A percentile compares a stretch with the other conserved stretches of the same genome.
phyloP scores from a whole-genome alignment of 2,329 filamentous ascomycete species.

The Diaporthe aspalathi region DNA sequence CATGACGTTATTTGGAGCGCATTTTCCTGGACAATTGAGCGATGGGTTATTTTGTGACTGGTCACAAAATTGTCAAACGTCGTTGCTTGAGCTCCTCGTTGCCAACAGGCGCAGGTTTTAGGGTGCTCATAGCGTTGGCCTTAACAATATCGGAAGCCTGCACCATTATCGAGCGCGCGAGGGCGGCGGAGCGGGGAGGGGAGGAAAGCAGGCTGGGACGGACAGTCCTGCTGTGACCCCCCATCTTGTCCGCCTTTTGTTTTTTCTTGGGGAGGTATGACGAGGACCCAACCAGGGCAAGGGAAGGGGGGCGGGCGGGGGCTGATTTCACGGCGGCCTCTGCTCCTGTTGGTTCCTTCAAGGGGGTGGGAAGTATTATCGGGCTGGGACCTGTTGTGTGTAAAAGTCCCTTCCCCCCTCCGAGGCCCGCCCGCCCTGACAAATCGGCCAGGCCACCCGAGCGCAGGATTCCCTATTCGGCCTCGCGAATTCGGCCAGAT shows the following conservation, averaged over 20 bases:
- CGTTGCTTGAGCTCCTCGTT: background rate
- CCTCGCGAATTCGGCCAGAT: constrained; percentile 15
- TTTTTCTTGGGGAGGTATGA: too few species aligned
- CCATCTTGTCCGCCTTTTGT: background rate
- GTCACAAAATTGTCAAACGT: background rate
- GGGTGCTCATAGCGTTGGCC: background rate
- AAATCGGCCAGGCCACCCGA: constrained; percentile 1
- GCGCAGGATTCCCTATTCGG: background rate
- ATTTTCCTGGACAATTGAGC: background rate
- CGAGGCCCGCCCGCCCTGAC: constrained; percentile 12
- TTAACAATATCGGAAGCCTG: too few species aligned
- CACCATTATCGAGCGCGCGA: background rate
- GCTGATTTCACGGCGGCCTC: too few species aligned
- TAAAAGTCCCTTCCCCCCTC: background rate
- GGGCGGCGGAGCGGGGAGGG: constrained; percentile 7
- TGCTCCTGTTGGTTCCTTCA: background rate
- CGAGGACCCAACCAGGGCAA: background rate
- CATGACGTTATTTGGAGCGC: too few species aligned
- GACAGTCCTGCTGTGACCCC: background rate
- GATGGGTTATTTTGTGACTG: background rate
- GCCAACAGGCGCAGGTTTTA: background rate
- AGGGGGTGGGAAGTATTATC: background rate
- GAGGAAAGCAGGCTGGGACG: background rate
- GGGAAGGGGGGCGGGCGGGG: background rate
- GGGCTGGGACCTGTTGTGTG: too few species aligned